Evolutionary conservation across 2,329 filamentous ascomycete species (phyloP), one percentile per base, ranked within the genome.

Genomic region (Colletotrichum abscissum): DNA sequence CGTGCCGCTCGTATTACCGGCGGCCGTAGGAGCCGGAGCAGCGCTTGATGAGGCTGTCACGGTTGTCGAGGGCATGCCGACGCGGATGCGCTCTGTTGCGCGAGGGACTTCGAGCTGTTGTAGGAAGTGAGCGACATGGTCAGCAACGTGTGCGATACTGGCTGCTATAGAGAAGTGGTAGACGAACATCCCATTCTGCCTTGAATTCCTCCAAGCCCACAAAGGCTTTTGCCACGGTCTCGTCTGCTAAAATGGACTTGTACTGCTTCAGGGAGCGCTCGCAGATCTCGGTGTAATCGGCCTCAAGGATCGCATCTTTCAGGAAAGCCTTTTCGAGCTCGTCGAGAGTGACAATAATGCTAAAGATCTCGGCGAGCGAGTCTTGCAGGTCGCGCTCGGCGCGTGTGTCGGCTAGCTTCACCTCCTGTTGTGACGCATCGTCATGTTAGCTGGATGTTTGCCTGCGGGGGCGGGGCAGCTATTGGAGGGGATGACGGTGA

Each of bases 311-410:
- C 26, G 95, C 96, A 87, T 99, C 97, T 80, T 98, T 97, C 52
- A 99, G 90, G 80, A 98, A 99, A 0, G 96, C 97, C 82, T 97
- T 98, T 80, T 99, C 97, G 1, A 99, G 90, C 76, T 97, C 95
- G 81, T 99, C 97, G 3, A 99, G 88, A 0, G 97, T 98, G 74
- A 98, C 90, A 49, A 99, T 96, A 77, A 99, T 98, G 84, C 95
- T 98, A 84, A 98, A 99, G 28, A 99, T 92, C 84, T 99, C 97
- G 68, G 96, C 97, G 16, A 99, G 91, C 1, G 97, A 98, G 80
- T 98, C 97, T 82, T 98, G 95, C 1, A 98, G 88, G 81, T 99
- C 95, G 74, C 96, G 92, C 84, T 98, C 96, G 54, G 94, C 93
- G 77, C 94, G 92, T 26, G 93, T 97, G 52, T 94, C 92, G 63